A percentile compares a stretch with the other conserved stretches of the same genome.
These are phyloP conservation scores for Alternaria sp. DNA, from an alignment of 2,329 filamentous ascomycete species.

Conservation along the genomic window DNA sequence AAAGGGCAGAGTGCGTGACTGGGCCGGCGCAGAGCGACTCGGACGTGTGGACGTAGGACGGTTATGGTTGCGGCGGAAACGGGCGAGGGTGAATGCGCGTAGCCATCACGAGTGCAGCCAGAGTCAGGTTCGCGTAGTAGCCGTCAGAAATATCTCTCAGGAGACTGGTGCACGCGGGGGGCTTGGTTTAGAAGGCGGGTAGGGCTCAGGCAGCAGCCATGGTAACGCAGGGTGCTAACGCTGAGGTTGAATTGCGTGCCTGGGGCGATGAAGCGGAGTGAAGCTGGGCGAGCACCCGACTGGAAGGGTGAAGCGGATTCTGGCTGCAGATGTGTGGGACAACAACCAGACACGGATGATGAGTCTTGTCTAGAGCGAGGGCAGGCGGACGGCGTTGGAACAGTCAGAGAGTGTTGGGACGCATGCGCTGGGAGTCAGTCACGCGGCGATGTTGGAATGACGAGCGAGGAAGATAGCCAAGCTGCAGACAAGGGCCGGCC, in stretches of 20 bases:
- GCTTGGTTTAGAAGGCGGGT: constrained; percentile 14
- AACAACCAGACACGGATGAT: neutral
- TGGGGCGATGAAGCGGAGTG: constrained; percentile 33
- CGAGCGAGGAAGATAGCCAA: constrained; percentile 34
- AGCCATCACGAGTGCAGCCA: constrained; percentile 52
- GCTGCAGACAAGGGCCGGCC: constrained; percentile 28
- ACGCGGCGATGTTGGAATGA: constrained; percentile 49
- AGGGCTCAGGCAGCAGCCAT: constrained; percentile 52
- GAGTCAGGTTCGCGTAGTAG: constrained; percentile 36
- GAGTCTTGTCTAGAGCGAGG: constrained; percentile 8
- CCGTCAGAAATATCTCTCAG: constrained; percentile 41
- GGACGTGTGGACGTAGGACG: constrained; percentile 24
- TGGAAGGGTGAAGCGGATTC: constrained; percentile 15
- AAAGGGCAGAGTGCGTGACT: constrained; percentile 11
- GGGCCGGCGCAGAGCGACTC: constrained; percentile 22
- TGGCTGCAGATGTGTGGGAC: constrained; percentile 13
- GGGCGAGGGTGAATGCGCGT: constrained; percentile 43
- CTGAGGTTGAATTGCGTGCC: constrained; percentile 24
- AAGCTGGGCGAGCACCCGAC: constrained; percentile 46
- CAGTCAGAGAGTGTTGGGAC: constrained; percentile 37
- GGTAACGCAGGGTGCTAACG: constrained; percentile 32
- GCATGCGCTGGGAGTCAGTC: constrained; percentile 36
- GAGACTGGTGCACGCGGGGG: constrained; percentile 43
- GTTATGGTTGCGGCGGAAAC: constrained; percentile 47
- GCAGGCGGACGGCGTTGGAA: constrained; percentile 20